A percentile compares a stretch with the other conserved stretches of the same genome.
phyloP scores from a whole-genome alignment of 768 basidiomycete genomes.

The Gyrodon lividus region DNA sequence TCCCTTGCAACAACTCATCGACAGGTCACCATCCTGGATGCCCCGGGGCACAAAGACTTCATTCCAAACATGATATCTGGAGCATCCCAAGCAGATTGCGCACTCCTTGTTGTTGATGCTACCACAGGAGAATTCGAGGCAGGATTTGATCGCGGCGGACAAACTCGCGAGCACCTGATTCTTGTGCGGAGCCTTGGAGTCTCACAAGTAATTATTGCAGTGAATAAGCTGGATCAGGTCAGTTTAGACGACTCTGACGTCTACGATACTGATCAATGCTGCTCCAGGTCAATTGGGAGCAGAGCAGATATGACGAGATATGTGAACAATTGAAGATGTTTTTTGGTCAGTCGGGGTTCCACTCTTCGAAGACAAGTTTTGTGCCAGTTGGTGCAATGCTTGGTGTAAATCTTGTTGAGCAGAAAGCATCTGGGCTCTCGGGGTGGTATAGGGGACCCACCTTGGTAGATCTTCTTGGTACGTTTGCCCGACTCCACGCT shows the following conservation, averaged over 20 bases:
- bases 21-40: slow-evolving; percentile 91
- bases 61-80: slow-evolving; percentile 99
- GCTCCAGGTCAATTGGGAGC: slow-evolving; percentile 81
- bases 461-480: slow-evolving; percentile 81
- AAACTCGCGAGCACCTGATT: slow-evolving; percentile 92
- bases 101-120: slow-evolving; percentile 90
- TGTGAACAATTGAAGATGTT: slow-evolving; percentile 72
- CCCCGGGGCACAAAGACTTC: slow-evolving; percentile 96
- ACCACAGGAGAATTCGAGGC: slow-evolving; percentile 92
- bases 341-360: slow-evolving; percentile 85
- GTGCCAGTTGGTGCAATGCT: slow-evolving; percentile 89
- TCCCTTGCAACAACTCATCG: slow-evolving; percentile 70
- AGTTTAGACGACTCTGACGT: slow-evolving; percentile 17
- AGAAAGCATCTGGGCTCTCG: slow-evolving; percentile 45
- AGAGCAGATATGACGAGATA: slow-evolving; percentile 84
- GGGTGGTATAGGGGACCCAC: slow-evolving; percentile 88
- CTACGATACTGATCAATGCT: neutral
- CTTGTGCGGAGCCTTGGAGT: slow-evolving; percentile 93
- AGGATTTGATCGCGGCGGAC: slow-evolving; percentile 91
- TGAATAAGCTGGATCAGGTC: slow-evolving; percentile 95
- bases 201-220: slow-evolving; percentile 83
- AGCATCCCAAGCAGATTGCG: slow-evolving; percentile 94
- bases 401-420: slow-evolving; percentile 75
- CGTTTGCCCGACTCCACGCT: neutral
- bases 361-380: slow-evolving; percentile 73